Conservation (phyloP, 257 asterid species). For the Nemophila menziesii region DNA sequence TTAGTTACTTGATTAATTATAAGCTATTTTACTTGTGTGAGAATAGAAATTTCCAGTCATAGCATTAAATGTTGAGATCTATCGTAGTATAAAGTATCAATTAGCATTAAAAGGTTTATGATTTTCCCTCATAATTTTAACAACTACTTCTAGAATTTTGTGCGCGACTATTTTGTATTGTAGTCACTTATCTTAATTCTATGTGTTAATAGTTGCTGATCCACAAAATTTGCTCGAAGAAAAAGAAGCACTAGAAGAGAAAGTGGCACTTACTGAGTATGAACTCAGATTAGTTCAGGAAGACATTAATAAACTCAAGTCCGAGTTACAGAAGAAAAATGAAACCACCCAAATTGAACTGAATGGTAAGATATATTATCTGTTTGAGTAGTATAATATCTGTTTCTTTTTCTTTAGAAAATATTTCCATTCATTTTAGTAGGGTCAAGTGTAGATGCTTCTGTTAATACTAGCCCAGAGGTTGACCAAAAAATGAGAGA, state of each 20-base stretch:
- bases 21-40: too few species aligned
- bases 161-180: constrained; percentile 2
- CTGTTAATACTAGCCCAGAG: constrained; percentile 30
- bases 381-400: not conserved
- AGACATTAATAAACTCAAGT: constrained; percentile 62
- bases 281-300: constrained; percentile 96
- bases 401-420: constrained; percentile 5
- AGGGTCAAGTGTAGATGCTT: constrained; percentile 35
- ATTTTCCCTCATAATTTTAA: not conserved
- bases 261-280: constrained; percentile 77
- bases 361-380: constrained; percentile 27
- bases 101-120: not conserved
- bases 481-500: constrained; percentile 36
- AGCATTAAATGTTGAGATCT: not conserved
- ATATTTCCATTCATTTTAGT: constrained; percentile 8
- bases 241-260: constrained; percentile 74
- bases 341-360: constrained; percentile 32
- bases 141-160: not conserved
- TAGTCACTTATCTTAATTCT: constrained; percentile 4
- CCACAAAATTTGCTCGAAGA: constrained; percentile 90
- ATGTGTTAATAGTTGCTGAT: constrained; percentile 58
- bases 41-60: too few species aligned
- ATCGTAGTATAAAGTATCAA: not conserved
- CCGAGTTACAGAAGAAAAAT: constrained; percentile 54
- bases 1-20: too few species aligned